phyloP scores from a whole-genome alignment of 768 basidiomycete species.

The Suillus discolor region DNA sequence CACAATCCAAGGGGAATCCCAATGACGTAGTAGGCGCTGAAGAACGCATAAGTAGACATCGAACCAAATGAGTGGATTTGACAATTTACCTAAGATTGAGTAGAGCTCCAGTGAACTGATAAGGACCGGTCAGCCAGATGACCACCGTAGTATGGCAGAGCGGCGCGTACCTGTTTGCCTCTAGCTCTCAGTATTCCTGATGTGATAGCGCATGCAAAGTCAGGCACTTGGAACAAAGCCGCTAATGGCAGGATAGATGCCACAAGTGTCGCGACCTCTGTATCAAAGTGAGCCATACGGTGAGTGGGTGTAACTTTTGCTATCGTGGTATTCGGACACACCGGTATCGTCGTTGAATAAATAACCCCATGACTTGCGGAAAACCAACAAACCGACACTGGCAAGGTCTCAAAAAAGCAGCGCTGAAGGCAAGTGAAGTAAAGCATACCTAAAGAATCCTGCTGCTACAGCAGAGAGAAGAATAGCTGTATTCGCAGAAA shows the following conservation, averaged over 20 bases:
- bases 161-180: conserved; percentile 65
- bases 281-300: background rate
- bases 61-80: background rate
- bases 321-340: conserved; percentile 24
- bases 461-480: conserved; percentile 64
- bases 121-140: background rate
- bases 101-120: conserved; percentile 72
- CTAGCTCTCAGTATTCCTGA: conserved; percentile 81
- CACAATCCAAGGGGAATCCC: conserved; percentile 83
- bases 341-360: conserved; percentile 74
- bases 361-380: conserved; percentile 69
- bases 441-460: conserved; percentile 56
- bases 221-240: conserved; percentile 80
- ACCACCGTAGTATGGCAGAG: background rate
- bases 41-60: conserved; percentile 9
- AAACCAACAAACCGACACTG: conserved; percentile 57
- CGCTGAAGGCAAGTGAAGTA: background rate
- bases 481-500: conserved; percentile 67
- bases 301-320: background rate
- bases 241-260: conserved; percentile 76
- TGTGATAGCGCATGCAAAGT: conserved; percentile 70
- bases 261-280: conserved; percentile 37
- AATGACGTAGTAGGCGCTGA: conserved; percentile 75
- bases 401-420: background rate
- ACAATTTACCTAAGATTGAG: conserved; percentile 66